These are phyloP conservation scores for Colletotrichum eremochloae DNA, from an alignment of 2,329 filamentous ascomycete species.

Conservation along the genomic window DNA sequence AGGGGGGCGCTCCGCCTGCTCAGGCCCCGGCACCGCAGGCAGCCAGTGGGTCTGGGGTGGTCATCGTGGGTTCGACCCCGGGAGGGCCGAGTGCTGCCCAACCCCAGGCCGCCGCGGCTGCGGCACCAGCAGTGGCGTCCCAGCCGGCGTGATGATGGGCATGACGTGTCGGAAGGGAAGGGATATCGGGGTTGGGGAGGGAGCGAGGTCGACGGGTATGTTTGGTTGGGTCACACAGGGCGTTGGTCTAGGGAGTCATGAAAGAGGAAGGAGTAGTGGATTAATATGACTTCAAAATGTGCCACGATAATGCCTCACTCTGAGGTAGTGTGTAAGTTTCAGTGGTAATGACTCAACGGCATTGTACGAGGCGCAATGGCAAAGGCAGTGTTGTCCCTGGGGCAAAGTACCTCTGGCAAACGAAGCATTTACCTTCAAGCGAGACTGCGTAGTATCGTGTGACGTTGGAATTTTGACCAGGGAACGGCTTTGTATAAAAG, in stretches of 20 bases:
- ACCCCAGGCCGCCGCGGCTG: slow-evolving; percentile 1
- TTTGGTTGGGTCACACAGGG: background rate
- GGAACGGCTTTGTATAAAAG: background rate
- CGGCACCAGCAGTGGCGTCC: slow-evolving; percentile 8
- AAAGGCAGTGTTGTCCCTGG: background rate
- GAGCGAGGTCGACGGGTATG: background rate
- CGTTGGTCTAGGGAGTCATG: background rate
- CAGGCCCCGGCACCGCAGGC: slow-evolving; percentile 8
- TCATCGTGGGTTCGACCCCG: slow-evolving; percentile 26
- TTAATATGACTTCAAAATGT: background rate
- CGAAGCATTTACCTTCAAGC: background rate
- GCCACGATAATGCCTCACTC: background rate
- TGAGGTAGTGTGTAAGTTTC: background rate
- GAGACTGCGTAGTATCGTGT: background rate
- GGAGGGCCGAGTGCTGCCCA: slow-evolving; percentile 20
- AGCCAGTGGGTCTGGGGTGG: slow-evolving; percentile 19
- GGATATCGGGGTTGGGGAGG: background rate
- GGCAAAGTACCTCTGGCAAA: too few relatives aligned
- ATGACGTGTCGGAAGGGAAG: background rate
- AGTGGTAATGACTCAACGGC: background rate
- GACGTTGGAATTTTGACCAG: background rate
- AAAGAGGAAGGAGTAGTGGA: background rate
- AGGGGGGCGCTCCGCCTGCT: background rate
- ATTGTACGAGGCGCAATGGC: background rate
- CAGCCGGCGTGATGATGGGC: background rate